Conservation (phyloP, 768 basidiomycete genomes). For the Tephrocybe sp. region DNA sequence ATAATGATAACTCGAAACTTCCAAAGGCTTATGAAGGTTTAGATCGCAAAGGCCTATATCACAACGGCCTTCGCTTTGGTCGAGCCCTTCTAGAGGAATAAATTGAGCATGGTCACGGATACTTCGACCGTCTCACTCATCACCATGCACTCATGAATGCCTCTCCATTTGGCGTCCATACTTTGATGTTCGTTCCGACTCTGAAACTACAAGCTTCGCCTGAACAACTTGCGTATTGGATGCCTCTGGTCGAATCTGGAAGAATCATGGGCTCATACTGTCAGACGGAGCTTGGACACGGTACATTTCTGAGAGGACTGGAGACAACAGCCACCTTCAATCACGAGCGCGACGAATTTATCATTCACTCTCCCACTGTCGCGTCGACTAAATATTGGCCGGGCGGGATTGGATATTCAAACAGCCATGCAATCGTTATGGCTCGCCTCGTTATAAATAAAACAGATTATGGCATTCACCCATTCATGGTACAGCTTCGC, state of each 20-base stretch:
- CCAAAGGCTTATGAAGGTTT: conserved; percentile 17
- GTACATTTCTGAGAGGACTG: conserved; percentile 22
- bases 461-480: conserved; percentile 21
- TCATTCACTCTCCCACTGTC: conserved; percentile 23
- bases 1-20: conserved; percentile 8
- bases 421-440: conserved; percentile 25
- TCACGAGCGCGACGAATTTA: conserved; percentile 18
- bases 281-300: conserved; percentile 27
- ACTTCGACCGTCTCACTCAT: conserved; percentile 15
- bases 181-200: conserved; percentile 21
- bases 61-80: conserved; percentile 21
- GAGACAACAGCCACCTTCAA: conserved; percentile 26
- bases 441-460: conserved; percentile 17
- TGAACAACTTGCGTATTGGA: conserved; percentile 22
- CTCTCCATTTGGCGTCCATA: conserved; percentile 24
- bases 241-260: conserved; percentile 19
- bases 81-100: conserved; percentile 19
- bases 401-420: conserved; percentile 20
- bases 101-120: conserved; percentile 12
- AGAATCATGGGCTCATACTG: conserved; percentile 23
- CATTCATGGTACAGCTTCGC: conserved; percentile 25
- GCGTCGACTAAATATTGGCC: conserved; percentile 25
- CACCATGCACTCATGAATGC: conserved; percentile 18
- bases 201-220: conserved; percentile 19
- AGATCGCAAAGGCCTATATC: conserved; percentile 18